Percentiles rank a stretch among this genome's conserved stretches.
These are phyloP conservation scores for Bruguiera gymnorhiza DNA, from an alignment of 345 rosid species.

Conservation along the genomic window DNA sequence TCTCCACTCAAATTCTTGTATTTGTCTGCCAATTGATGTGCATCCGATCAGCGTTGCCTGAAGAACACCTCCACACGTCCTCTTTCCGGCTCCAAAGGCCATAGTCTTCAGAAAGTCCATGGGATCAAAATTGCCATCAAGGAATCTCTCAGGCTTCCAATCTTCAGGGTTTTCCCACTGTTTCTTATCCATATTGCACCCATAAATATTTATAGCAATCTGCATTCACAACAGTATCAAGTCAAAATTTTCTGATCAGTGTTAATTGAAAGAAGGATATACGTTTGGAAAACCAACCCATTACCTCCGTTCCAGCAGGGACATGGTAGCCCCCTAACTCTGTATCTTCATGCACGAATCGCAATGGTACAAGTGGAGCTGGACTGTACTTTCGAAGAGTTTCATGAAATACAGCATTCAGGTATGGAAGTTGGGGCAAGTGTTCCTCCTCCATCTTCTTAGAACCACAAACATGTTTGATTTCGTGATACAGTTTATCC, in stretches of 20 bases:
- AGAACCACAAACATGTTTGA: constrained; percentile 46
- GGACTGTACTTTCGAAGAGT: constrained; percentile 79
- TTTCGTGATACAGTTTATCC: constrained; percentile 48
- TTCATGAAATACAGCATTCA: constrained; percentile 73
- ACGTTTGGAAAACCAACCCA: background rate
- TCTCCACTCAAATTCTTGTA: constrained; percentile 78
- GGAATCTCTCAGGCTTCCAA: constrained; percentile 78
- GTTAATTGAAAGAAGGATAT: background rate
- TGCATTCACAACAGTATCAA: constrained; percentile 16
- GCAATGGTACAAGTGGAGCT: constrained; percentile 59
- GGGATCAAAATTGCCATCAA: constrained; percentile 45
- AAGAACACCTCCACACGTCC: constrained; percentile 72
- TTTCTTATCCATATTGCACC: constrained; percentile 85
- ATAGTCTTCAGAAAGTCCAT: constrained; percentile 69
- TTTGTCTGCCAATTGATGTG: constrained; percentile 60
- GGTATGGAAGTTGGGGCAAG: constrained; percentile 48
- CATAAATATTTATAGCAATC: constrained; percentile 84
- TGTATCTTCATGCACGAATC: constrained; percentile 68
- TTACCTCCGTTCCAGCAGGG: constrained; percentile 72
- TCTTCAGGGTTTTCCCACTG: constrained; percentile 68
- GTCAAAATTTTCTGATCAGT: background rate
- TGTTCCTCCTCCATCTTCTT: constrained; percentile 61
- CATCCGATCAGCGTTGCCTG: constrained; percentile 60
- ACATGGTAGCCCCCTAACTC: constrained; percentile 61
- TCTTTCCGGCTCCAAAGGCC: constrained; percentile 89